phyloP scores from a whole-genome alignment of 208 protist genomes.

The Acanthamoeba healyi region DNA sequence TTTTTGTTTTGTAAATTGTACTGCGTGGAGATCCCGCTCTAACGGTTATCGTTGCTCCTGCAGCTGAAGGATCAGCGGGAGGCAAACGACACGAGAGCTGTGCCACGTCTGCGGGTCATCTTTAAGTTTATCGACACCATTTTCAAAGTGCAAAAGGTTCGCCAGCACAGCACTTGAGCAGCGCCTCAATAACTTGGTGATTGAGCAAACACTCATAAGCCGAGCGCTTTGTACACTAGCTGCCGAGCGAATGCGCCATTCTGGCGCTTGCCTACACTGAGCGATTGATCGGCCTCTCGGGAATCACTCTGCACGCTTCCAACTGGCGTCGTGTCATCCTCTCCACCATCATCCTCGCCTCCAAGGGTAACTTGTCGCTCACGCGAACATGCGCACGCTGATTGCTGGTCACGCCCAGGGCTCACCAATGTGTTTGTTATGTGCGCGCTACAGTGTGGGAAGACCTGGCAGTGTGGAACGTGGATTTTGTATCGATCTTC shows the following conservation, averaged over 20 bases:
- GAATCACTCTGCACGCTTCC: conserved; percentile 73
- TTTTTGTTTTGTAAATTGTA: neutral
- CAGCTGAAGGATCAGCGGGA: conserved; percentile 57
- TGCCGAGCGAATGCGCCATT: conserved; percentile 70
- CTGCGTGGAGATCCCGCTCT: neutral
- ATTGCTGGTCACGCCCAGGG: neutral
- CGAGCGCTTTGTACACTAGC: conserved; percentile 47
- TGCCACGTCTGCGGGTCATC: conserved; percentile 51
- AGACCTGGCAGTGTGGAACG: conserved; percentile 72
- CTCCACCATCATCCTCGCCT: conserved; percentile 70
- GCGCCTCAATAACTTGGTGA: neutral
- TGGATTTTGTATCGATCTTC: conserved; percentile 51
- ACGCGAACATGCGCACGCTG: neutral
- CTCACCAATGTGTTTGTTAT: neutral
- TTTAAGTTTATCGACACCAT: conserved; percentile 73
- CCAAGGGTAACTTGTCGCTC: conserved; percentile 59
- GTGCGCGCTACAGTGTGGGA: neutral
- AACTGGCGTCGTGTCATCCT: conserved; percentile 73
- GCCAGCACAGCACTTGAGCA: neutral
- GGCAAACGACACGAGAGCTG: conserved; percentile 16
- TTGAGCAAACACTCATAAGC: too few species aligned
- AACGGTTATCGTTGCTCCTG: neutral
- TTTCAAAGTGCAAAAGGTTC: conserved; percentile 67
- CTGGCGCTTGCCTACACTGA: conserved; percentile 66
- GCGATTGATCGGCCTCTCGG: conserved; percentile 38